Evolutionary conservation across 208 protist genomes (phyloP).

Genomic region (Strigomonas culicis): DNA sequence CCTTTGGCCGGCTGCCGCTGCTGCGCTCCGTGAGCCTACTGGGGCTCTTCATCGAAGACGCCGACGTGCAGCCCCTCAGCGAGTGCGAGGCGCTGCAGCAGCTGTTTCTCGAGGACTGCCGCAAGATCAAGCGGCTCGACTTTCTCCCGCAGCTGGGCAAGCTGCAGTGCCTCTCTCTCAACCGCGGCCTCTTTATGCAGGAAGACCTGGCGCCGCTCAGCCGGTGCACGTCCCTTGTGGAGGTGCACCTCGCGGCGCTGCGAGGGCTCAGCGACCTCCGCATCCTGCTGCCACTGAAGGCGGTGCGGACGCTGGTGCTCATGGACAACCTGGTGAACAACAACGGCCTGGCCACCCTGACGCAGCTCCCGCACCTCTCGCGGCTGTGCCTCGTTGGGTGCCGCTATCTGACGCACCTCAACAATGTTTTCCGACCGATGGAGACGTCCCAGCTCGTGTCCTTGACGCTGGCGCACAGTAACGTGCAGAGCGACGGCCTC

Average conservation of each 20-base stretch:
- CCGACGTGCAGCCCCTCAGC: slow-evolving; percentile 33
- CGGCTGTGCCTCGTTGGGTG: slow-evolving; percentile 25
- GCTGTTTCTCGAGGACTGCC: slow-evolving; percentile 68
- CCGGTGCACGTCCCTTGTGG: slow-evolving; percentile 35
- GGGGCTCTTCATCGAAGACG: slow-evolving; percentile 52
- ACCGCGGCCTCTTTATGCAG: slow-evolving; percentile 14
- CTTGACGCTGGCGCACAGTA: slow-evolving; percentile 12
- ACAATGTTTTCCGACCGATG: slow-evolving; percentile 14
- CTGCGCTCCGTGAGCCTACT: slow-evolving; percentile 47
- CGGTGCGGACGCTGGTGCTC: slow-evolving; percentile 45
- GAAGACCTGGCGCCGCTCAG: slow-evolving; percentile 42
- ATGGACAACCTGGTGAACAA: slow-evolving; percentile 45
- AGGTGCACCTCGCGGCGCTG: slow-evolving; percentile 54
- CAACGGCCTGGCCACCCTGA: slow-evolving; percentile 18
- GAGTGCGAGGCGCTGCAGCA: slow-evolving; percentile 36
- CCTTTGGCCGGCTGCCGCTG: slow-evolving; percentile 32
- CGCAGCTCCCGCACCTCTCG: slow-evolving; percentile 13
- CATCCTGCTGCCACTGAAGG: slow-evolving; percentile 28
- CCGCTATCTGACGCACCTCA: slow-evolving; percentile 23
- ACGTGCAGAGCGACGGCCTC: neutral
- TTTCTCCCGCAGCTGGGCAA: slow-evolving; percentile 26
- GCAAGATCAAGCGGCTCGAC: slow-evolving; percentile 45
- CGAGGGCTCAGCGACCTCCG: slow-evolving; percentile 43
- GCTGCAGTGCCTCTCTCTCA: slow-evolving; percentile 2
- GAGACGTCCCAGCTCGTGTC: slow-evolving; percentile 13